Evolutionary conservation across 805 yeast genomes (phyloP).

Genomic region (Saccharomycopsis sp.): DNA sequence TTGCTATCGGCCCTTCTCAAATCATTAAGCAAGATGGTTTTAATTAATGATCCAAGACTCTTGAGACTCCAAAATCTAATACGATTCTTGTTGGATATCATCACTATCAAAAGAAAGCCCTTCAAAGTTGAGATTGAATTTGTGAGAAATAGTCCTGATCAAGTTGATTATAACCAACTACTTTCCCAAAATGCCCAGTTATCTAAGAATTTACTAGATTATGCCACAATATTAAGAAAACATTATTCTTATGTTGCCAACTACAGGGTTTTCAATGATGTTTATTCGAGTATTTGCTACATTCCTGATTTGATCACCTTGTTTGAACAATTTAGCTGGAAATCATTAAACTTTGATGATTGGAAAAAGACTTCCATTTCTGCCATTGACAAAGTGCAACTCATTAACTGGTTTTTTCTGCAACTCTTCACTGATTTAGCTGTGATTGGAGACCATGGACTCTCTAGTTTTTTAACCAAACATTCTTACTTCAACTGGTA

Average conservation of each 20-base stretch:
- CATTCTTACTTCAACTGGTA: constrained; percentile 11
- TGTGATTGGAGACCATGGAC: constrained; percentile 14
- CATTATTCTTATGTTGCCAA: constrained; percentile 14
- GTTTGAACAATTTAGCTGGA: neutral
- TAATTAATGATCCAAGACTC: too few species aligned
- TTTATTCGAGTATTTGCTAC: constrained; percentile 9
- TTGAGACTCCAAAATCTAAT: too few species aligned
- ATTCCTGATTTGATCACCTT: constrained; percentile 9
- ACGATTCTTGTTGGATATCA: too few species aligned
- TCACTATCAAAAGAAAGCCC: too few species aligned
- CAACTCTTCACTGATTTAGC: constrained; percentile 17
- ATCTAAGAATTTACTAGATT: constrained; percentile 1
- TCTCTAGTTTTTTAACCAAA: constrained; percentile 2
- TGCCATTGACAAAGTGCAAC: constrained; percentile 9
- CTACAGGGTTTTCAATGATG: constrained; percentile 10
- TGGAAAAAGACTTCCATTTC: neutral
- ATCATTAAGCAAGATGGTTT: too few species aligned
- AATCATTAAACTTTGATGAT: neutral
- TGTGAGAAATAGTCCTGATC: too few species aligned
- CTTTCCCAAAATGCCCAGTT: too few species aligned
- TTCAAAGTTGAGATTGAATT: too few species aligned
- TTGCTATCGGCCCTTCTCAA: too few species aligned
- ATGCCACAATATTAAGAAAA: constrained; percentile 10
- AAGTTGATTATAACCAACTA: too few species aligned
- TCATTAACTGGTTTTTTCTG: constrained; percentile 10